Conservation (phyloP, 371 early-diverging fungal species). For the Mucor lusitanicus region DNA sequence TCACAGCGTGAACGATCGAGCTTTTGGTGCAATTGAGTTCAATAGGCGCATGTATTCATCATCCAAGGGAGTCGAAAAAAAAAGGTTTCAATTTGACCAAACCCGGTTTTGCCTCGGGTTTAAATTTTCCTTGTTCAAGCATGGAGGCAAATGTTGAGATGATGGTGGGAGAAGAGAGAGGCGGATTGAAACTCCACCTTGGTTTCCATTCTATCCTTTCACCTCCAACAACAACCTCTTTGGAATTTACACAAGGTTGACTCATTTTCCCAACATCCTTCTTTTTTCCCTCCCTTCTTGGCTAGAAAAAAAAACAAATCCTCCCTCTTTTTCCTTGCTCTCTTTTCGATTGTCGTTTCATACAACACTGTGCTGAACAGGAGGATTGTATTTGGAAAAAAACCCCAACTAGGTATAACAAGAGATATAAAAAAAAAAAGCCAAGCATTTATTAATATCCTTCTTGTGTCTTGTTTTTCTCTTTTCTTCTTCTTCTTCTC, state of each 20-base stretch:
- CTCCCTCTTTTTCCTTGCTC: constrained; percentile 6
- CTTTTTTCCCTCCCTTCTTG: background rate
- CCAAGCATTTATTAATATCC: background rate
- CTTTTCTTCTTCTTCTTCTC: background rate
- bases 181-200: background rate
- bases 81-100: background rate
- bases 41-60: background rate
- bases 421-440: constrained; percentile 1
- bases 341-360: background rate
- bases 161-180: background rate
- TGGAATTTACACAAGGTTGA: background rate
- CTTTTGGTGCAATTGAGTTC: background rate
- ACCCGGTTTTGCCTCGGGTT: constrained; percentile 5
- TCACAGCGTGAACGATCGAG: background rate
- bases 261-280: constrained; percentile 4
- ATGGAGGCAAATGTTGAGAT: background rate
- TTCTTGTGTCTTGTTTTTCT: constrained; percentile 1
- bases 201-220: background rate
- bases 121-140: background rate
- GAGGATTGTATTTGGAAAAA: background rate
- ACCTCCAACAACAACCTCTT: background rate
- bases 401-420: background rate
- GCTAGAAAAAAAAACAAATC: background rate
- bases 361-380: background rate
- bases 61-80: background rate